phyloP scores from a whole-genome alignment of 2,329 filamentous ascomycete species.

The Clonostachys sp. region DNA sequence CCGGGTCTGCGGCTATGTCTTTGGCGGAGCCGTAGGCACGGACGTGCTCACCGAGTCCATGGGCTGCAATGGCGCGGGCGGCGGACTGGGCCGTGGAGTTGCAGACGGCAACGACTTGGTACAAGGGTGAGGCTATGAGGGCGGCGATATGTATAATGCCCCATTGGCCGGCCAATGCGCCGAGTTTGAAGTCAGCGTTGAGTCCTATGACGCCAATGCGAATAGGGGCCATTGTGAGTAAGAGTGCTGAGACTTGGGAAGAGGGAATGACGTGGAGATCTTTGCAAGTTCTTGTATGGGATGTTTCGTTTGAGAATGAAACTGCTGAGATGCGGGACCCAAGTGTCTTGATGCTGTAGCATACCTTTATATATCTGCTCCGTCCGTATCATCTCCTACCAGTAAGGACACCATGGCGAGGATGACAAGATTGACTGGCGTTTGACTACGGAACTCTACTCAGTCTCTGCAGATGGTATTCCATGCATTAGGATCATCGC shows the following conservation, averaged over 20 bases:
- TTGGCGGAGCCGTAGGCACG: constrained; percentile 22
- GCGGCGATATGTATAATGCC: constrained; percentile 47
- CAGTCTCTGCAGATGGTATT: too few species aligned
- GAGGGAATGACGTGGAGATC: not conserved
- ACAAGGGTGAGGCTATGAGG: constrained; percentile 28
- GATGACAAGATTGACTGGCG: too few species aligned
- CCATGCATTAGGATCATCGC: too few species aligned
- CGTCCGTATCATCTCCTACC: too few species aligned
- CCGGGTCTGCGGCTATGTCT: constrained; percentile 34
- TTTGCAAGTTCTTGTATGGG: too few species aligned
- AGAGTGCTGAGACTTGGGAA: not conserved
- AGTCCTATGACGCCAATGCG: constrained; percentile 12
- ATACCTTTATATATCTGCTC: too few species aligned
- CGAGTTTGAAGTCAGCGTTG: constrained; percentile 22
- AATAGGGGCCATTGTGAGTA: constrained; percentile 7
- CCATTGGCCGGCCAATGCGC: constrained; percentile 37
- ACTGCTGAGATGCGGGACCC: too few species aligned
- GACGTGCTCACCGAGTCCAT: constrained; percentile 27
- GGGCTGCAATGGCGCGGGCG: constrained; percentile 30
- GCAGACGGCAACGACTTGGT: constrained; percentile 39
- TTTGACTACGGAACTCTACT: too few species aligned
- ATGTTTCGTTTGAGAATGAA: too few species aligned
- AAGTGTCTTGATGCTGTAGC: too few species aligned
- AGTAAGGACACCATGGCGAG: too few species aligned
- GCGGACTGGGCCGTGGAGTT: constrained; percentile 40